Base-by-base conservation (phyloP, 2,329 filamentous ascomycete species). In the Eurotiales sp. region DNA sequence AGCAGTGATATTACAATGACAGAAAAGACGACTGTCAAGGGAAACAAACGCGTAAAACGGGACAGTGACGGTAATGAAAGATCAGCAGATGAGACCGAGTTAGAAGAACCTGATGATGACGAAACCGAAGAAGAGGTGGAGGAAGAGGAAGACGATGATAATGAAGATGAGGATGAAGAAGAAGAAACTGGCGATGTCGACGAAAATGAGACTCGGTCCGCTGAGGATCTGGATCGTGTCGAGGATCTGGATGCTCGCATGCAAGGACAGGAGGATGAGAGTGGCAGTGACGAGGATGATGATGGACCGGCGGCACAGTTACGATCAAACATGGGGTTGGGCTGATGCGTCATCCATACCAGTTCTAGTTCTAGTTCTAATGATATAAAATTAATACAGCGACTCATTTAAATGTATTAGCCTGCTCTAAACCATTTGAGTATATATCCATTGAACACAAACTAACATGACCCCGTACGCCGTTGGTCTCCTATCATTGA, bases 151-250 rank as follows among this genome's bases (percentile, higher is more conserved):
- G 49, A 51, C 1, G 49, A 45, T 12, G 41, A 54, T 1, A 46
- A 50, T 3, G 46, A 32, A 15, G 34, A 46, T 4, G 58, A 58
- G 8, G 59, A 58, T 4, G 64, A 63, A 8, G 59, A 59, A 8
- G 61, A 63, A 12, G 58, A 62, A 19, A 52, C 52, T 3, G 50
- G 55, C 6, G 50, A 52, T 8, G 57, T 58, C 11, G 58, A 61
- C 3, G 60, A 60, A 2, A 59, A 64, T 2, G 56, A 55, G 32
- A 50, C 46, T 3, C 52, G 47, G 21, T 58, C 56, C 2, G 65
- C 68, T 15, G 61, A 70, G 6, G 68, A 72, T 59, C 61, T 65
- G 50, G 64, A 69, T 57, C 64, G 63, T 3, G 66, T 71, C 7
- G 68, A 71, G 53, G 69, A 71, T 55, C 46, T 66, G 53, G 70